A percentile compares a stretch with the other conserved stretches of the same genome.
phyloP scores from a whole-genome alignment of 1,284 basidiomycete species.

The Takashimella koratensis region DNA sequence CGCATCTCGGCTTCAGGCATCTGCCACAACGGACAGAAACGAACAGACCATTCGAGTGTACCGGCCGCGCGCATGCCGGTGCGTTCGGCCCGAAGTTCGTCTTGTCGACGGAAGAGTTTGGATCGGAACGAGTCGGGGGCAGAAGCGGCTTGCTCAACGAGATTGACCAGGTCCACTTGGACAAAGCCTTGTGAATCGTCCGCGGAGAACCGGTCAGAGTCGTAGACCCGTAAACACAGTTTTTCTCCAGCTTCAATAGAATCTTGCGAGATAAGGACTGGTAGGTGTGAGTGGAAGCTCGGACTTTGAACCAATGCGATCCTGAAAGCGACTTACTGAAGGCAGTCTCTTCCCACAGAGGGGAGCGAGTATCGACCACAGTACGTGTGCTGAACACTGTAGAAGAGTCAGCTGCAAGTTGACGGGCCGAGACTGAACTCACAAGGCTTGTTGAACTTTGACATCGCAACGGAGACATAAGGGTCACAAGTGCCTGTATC shows the following conservation, averaged over 20 bases:
- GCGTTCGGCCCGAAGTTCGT: constrained; percentile 27
- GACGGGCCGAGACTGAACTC: not conserved
- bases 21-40: constrained; percentile 45
- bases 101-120: constrained; percentile 28
- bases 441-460: constrained; percentile 45
- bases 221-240: constrained; percentile 43
- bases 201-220: constrained; percentile 50
- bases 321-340: constrained; percentile 28
- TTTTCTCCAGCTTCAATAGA: constrained; percentile 45
- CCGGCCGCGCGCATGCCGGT: constrained; percentile 40
- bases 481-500: constrained; percentile 41
- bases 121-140: not conserved
- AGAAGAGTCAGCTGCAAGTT: not conserved
- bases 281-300: constrained; percentile 4
- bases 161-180: constrained; percentile 45
- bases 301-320: not conserved
- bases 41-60: constrained; percentile 39
- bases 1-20: constrained; percentile 33
- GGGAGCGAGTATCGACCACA: constrained; percentile 40
- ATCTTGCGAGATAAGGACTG: constrained; percentile 40
- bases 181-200: constrained; percentile 51
- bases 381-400: constrained; percentile 45
- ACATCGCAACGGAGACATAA: constrained; percentile 41
- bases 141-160: constrained; percentile 36
- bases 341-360: constrained; percentile 47